These are phyloP conservation scores for Pythium monospermum DNA, from an alignment of 352 stramenopile genomes.

Conservation along the genomic window DNA sequence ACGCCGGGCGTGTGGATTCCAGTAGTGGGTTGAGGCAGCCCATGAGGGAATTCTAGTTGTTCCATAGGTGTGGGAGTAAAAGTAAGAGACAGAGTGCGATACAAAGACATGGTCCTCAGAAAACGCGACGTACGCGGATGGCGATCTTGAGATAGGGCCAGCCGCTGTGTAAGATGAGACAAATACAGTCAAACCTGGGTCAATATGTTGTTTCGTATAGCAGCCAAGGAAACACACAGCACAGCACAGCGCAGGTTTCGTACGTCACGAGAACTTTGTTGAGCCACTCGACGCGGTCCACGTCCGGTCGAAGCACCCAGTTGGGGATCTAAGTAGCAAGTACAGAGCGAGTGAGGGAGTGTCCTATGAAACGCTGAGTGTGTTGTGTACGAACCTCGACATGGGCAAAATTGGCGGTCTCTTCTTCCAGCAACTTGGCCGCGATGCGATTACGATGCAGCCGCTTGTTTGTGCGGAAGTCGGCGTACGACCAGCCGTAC, in stretches of 20 bases:
- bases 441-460: conserved; percentile 18
- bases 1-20: conserved; percentile 50
- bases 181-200: too few species aligned
- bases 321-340: conserved; percentile 32
- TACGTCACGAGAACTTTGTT: conserved; percentile 57
- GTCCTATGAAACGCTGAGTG: not conserved
- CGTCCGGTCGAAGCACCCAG: conserved; percentile 53
- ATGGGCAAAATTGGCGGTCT: conserved; percentile 28
- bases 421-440: conserved; percentile 20
- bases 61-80: not conserved
- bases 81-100: not conserved
- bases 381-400: conserved; percentile 18
- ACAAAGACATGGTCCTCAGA: not conserved
- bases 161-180: conserved; percentile 23
- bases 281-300: conserved; percentile 74
- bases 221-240: not conserved
- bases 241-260: conserved; percentile 21
- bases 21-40: conserved; percentile 56
- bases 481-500: conserved; percentile 55
- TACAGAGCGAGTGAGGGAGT: not conserved
- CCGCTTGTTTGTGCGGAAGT: conserved; percentile 37
- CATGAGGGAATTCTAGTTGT: conserved; percentile 56
- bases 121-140: conserved; percentile 38
- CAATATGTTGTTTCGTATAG: not conserved
- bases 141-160: conserved; percentile 77